Conservation (phyloP, 257 asterid genomes). For the Nicotiana obtusifolia region DNA sequence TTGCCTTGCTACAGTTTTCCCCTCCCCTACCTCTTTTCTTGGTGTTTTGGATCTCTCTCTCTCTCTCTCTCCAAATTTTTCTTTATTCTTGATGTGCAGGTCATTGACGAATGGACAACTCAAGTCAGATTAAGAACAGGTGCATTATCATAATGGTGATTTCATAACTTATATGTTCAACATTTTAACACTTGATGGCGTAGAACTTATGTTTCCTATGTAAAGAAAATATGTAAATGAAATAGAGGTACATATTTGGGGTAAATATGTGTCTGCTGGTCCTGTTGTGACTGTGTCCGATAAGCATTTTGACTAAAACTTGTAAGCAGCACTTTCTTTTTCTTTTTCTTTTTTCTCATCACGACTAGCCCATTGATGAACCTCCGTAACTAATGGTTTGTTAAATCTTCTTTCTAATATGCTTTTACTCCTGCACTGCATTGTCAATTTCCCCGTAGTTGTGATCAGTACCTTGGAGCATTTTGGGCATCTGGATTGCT, state of each 20-base stretch:
- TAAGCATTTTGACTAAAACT: neutral
- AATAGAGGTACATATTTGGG: neutral
- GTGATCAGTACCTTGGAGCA: neutral
- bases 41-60: neutral
- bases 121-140: conserved; percentile 72
- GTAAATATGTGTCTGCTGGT: neutral
- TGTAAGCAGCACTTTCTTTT: neutral
- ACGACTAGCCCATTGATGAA: neutral
- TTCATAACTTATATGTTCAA: neutral
- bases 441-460: neutral
- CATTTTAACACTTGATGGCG: neutral
- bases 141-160: conserved; percentile 15
- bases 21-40: neutral
- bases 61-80: neutral
- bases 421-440: neutral
- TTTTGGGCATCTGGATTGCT: neutral
- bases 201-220: neutral
- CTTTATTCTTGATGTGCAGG: conserved; percentile 39
- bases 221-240: neutral
- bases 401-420: neutral
- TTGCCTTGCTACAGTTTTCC: conserved; percentile 27
- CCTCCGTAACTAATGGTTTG: neutral
- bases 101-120: conserved; percentile 79
- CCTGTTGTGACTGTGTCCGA: neutral
- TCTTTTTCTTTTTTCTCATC: neutral